A percentile compares a stretch with the other conserved stretches of the same genome.
Conservation (phyloP, 495 filamentous ascomycete genomes). For the Saxispiralis lemnorum region DNA sequence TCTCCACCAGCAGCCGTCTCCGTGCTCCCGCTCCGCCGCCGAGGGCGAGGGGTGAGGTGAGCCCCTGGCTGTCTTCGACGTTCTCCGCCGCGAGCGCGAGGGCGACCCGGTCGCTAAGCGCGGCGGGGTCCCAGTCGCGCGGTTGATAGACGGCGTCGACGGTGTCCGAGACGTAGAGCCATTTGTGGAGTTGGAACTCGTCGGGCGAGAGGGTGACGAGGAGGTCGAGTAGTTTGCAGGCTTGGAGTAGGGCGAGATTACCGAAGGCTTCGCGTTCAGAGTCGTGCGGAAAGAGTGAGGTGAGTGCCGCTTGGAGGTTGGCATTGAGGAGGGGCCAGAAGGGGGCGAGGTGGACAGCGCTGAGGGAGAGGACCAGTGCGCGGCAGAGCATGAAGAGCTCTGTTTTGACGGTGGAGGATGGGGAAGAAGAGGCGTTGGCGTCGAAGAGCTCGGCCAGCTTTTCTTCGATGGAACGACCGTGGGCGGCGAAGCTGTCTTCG, state of each 20-base stretch:
- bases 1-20: slow-evolving; percentile 4
- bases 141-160: slow-evolving; percentile 89
- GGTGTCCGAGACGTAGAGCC: slow-evolving; percentile 92
- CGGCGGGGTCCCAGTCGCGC: slow-evolving; percentile 48
- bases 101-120: slow-evolving; percentile 71
- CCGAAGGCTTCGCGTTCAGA: slow-evolving; percentile 47
- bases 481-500: slow-evolving; percentile 59
- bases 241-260: slow-evolving; percentile 62
- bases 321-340: slow-evolving; percentile 82
- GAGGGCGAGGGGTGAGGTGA: background rate
- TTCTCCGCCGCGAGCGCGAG: slow-evolving; percentile 48
- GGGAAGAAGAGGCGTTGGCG: slow-evolving; percentile 78
- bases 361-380: slow-evolving; percentile 57
- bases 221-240: slow-evolving; percentile 77
- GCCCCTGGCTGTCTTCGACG: slow-evolving; percentile 9
- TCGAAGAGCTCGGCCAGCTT: slow-evolving; percentile 72
- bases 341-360: slow-evolving; percentile 55
- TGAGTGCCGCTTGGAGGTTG: slow-evolving; percentile 68
- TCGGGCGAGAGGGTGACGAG: slow-evolving; percentile 74
- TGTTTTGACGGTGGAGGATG: slow-evolving; percentile 71
- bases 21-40: background rate
- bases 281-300: slow-evolving; percentile 46
- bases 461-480: slow-evolving; percentile 55
- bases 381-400: slow-evolving; percentile 82
- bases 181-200: slow-evolving; percentile 89